Percentiles rank a stretch among this genome's conserved stretches.
Evolutionary conservation across 768 basidiomycete genomes (phyloP).

Genomic region (Auriscalpium vulgare): DNA sequence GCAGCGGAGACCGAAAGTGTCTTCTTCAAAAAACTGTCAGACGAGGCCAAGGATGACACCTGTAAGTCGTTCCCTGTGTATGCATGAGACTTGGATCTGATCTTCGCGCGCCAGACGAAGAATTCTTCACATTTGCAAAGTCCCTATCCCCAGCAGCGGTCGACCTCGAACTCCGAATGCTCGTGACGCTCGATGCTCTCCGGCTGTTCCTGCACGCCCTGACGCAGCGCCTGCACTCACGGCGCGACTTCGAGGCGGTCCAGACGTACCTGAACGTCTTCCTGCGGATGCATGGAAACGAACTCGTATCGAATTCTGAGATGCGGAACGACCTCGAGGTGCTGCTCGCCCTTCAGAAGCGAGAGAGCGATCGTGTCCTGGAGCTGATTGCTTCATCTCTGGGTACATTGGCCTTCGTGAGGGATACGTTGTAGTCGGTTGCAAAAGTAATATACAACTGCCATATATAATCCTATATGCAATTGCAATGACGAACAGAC

Average conservation of each 20-base stretch:
- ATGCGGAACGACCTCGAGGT: conserved; percentile 46
- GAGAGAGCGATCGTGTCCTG: conserved; percentile 71
- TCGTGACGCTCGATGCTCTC: conserved; percentile 58
- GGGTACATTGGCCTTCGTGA: conserved; percentile 70
- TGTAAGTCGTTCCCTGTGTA: conserved; percentile 45
- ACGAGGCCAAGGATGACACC: conserved; percentile 46
- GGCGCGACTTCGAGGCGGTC: conserved; percentile 91
- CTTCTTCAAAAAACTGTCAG: conserved; percentile 58
- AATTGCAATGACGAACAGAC: too few species aligned
- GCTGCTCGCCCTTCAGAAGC: conserved; percentile 58
- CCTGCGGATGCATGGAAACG: conserved; percentile 76
- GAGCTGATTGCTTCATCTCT: conserved; percentile 68
- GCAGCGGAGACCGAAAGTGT: conserved; percentile 51
- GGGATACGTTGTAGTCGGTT: conserved; percentile 44
- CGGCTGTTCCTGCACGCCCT: conserved; percentile 68
- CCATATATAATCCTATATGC: too few species aligned
- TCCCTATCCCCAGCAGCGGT: conserved; percentile 83
- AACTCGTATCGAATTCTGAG: conserved; percentile 65
- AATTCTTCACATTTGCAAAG: conserved; percentile 80
- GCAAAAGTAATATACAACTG: too few species aligned
- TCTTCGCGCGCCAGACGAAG: conserved; percentile 46
- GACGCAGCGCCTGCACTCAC: conserved; percentile 61
- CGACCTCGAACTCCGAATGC: conserved; percentile 82
- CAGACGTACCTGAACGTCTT: conserved; percentile 84
- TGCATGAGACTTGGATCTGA: conserved; percentile 3